Base-by-base conservation (phyloP, 768 basidiomycete species). In the Fistulinella prunicolor region DNA sequence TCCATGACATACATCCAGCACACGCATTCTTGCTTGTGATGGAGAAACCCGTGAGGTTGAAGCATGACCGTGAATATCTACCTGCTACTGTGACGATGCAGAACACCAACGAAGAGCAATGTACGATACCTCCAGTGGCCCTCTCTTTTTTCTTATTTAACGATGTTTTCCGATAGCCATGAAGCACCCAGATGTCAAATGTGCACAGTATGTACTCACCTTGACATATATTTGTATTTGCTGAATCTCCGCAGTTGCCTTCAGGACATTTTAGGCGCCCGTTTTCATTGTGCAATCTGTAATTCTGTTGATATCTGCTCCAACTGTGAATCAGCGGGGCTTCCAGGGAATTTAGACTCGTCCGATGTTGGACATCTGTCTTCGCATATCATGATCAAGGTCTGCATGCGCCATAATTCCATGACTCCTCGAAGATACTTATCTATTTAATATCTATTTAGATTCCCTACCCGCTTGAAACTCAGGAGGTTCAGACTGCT, bases 311-410 rank as follows among this genome's bases (percentile, higher is more conserved):
- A 93, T 58, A 91, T 93, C 28, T 93, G 91, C 56, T 79, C 85
- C 16, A 89, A 90, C 55, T 93, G 90, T 62, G 90, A 93, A 64
- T 85, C 86, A 10, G 89, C 85, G 22, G 90, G 90, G 23, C 73
- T 93, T 28, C 89, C 90, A 3, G 89, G 89, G 6, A 90, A 89
- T 49, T 68, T 91, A 9, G 85, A 90, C 50, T 82, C 86, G 1
- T 73, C 79, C 1, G 86, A 89, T 34, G 85, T 82, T 5, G 89
- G 87, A 0, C 90, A 92, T 55, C 76, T 78, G 45, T 89, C 87
- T 14, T 86, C 88, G 2, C 94, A 97, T 61, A 93, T 95, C 55
- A 80, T 95, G 78, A 89, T 97, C 68, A 97, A 97, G 82, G 93
- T 89, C 50, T 38, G 64, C 45, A 21, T 13, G 6, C 22, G 8